Evolutionary conservation across 2,329 filamentous ascomycete species (phyloP), one percentile per base, ranked within the genome.

Genomic region (Cadophora malorum): DNA sequence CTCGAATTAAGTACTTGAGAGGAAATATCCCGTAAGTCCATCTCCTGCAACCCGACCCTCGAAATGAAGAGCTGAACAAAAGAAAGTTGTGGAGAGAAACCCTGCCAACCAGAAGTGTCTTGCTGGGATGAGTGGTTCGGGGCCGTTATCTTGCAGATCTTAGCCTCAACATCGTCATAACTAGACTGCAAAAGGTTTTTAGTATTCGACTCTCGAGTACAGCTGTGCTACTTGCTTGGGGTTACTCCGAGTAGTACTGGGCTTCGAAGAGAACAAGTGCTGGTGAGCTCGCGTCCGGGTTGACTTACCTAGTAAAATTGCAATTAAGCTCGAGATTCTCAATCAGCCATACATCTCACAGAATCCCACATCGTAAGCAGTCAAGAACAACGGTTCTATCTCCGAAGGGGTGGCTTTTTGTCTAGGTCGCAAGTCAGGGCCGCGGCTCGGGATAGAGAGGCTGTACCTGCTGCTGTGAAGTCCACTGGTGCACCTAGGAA

Each of bases 51-150:
- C 14, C 4, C 28, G 23, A 55, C 14, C 25, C 52, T 55, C 25
- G 52, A 55, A 55, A 55, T 41, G 21, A 41, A 59, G 14, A 59
- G 56, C 56, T 41, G 56, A 59, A 19, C n/a, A 59, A 59, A 45
- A 59, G 56, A 59, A 59, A 41, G 10, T 45, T 45, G 19, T 41
- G 9, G 21, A 59, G 21, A 59, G 35, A 38, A 55, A 55, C 52
- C 28, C 52, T 55, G 25, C 52, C 56, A 59, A 38, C 21, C 56
- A 59, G 9, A 21, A 16, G 10, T 10, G 10, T 12, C 16, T 41
- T 28, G 21, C 56, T 19, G 14, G 56, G 56, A 59, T 59, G 21
- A 33, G 21, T 2, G n/a, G 4, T 19, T 59, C 35, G 33, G 33
- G 33, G 33, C 35, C 35, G 56, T 59, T 41, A 38, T 21, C 21